phyloP scores from a whole-genome alignment of 1,284 basidiomycete species.

The Trichosporon sp. region DNA sequence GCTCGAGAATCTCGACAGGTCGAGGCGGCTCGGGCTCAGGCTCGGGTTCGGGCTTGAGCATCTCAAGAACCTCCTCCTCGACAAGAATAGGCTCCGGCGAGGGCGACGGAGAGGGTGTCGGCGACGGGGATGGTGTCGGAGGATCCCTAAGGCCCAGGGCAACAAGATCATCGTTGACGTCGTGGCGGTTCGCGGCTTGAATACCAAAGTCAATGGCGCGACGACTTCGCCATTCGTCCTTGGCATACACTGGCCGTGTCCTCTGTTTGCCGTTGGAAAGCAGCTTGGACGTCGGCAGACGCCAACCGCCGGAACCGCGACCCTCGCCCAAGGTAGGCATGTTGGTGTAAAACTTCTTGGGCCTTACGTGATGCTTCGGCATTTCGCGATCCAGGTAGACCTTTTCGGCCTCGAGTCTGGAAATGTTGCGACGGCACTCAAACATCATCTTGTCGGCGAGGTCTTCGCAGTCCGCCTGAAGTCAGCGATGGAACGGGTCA shows the following conservation, averaged over 20 bases:
- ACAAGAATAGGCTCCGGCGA: slow-evolving; percentile 23
- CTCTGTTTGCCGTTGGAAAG: slow-evolving; percentile 35
- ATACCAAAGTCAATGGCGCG: slow-evolving; percentile 29
- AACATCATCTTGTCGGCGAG: slow-evolving; percentile 33
- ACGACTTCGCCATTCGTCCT: slow-evolving; percentile 31
- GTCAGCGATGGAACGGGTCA: neutral
- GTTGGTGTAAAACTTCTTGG: slow-evolving; percentile 33
- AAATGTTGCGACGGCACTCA: slow-evolving; percentile 35
- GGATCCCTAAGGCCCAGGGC: slow-evolving; percentile 32
- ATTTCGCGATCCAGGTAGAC: slow-evolving; percentile 33
- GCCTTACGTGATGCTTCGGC: slow-evolving; percentile 21
- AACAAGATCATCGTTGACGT: slow-evolving; percentile 34
- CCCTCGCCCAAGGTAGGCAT: slow-evolving; percentile 39
- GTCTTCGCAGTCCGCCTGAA: slow-evolving; percentile 36
- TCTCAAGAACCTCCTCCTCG: slow-evolving; percentile 17
- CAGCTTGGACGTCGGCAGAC: slow-evolving; percentile 29
- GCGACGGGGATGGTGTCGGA: slow-evolving; percentile 11
- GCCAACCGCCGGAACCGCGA: slow-evolving; percentile 44
- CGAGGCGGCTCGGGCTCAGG: neutral
- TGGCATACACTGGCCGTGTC: slow-evolving; percentile 29
- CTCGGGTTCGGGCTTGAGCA: slow-evolving; percentile 17
- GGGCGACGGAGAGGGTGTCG: slow-evolving; percentile 9
- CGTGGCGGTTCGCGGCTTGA: slow-evolving; percentile 19
- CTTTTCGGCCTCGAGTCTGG: slow-evolving; percentile 36
- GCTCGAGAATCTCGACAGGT: slow-evolving; percentile 8